Base-by-base conservation (phyloP, 2,329 filamentous ascomycete genomes). In the Fusarium drepaniforme region DNA sequence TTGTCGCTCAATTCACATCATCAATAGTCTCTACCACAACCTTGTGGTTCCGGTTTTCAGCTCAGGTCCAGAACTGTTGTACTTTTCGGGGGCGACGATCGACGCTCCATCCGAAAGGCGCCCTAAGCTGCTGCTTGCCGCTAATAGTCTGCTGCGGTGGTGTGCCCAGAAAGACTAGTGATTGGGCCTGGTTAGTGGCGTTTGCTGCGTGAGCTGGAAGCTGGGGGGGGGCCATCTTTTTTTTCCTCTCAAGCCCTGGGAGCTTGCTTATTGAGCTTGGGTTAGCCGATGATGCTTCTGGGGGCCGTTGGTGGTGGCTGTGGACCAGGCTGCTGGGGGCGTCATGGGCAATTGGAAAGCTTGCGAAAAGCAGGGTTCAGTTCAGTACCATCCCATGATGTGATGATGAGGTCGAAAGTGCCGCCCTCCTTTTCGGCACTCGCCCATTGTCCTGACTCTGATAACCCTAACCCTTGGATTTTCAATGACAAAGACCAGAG, bases 121-220 rank as follows among this genome's bases (percentile, higher is more conserved):
- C 49, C 49, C 49, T 53, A 53, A 71, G 68, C 25, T 35, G 38
- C 62, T 66, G 64, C 64, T 58, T 70, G 68, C 68, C 74, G 64
- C 64, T 76, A 67, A 73, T 78, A 76, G 68, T 77, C 33, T 59
- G 28, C 49, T 60, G 56, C n/a, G 40, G 35, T 68, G 68, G 64
- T 42, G 56, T 64, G 68, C 65, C 56, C 42, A 59, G 44, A 30
- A 25, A 5, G 8, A 33, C 25, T 66, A 56, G 60, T 78, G 73
- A 78, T 78, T 78, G 71, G 76, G 30, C 68, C 68, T 75, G 70
- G 44, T 56, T 66, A 28, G 75, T 77, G 73, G 75, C 75, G 75
- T 67, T 44, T 61, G 38, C 46, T 65, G 53, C 25, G 51, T 62
- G 61, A 66, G 74, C 70, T 71, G 70, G 49, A 66, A 33, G 53